phyloP scores from a whole-genome alignment of 352 stramenopile genomes.

The Phytophthora colocasiae region DNA sequence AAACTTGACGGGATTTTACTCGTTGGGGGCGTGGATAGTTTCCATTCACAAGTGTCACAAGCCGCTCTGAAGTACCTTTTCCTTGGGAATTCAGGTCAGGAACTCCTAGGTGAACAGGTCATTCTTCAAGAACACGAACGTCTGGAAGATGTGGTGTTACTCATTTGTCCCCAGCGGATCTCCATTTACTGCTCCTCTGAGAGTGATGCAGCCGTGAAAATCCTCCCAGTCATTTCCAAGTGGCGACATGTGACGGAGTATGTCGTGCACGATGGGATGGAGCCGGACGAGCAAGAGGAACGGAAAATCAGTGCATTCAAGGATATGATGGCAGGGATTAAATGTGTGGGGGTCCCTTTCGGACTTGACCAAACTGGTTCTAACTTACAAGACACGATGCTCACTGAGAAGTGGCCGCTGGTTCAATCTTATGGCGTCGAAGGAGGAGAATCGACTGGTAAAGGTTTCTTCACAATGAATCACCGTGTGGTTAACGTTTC shows the following conservation, averaged over 20 bases:
- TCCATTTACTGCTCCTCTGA: constrained; percentile 76
- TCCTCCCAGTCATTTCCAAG: constrained; percentile 72
- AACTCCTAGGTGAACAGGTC: constrained; percentile 78
- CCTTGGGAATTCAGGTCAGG: constrained; percentile 69
- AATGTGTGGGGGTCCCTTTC: constrained; percentile 67
- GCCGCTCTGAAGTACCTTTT: constrained; percentile 83
- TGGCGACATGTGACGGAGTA: constrained; percentile 76
- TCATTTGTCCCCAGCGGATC: constrained; percentile 49
- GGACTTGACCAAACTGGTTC: constrained; percentile 36
- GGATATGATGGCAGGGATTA: constrained; percentile 56
- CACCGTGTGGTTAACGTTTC: constrained; percentile 70
- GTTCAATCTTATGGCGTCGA: constrained; percentile 77
- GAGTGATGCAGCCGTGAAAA: constrained; percentile 62
- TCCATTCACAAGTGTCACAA: constrained; percentile 65
- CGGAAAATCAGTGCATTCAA: constrained; percentile 77
- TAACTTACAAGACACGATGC: constrained; percentile 60
- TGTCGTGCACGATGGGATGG: constrained; percentile 70
- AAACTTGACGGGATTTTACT: constrained; percentile 65
- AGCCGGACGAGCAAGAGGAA: constrained; percentile 69
- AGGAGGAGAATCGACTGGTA: constrained; percentile 30
- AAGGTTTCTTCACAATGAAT: constrained; percentile 85
- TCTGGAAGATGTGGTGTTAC: constrained; percentile 74
- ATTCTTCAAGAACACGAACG: constrained; percentile 70
- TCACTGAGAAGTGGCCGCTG: constrained; percentile 79
- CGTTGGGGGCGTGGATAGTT: constrained; percentile 76